Evolutionary conservation across 2,329 filamentous ascomycete genomes (phyloP), one percentile per base, ranked within the genome.

Genomic region (Epicoccum nigrum): DNA sequence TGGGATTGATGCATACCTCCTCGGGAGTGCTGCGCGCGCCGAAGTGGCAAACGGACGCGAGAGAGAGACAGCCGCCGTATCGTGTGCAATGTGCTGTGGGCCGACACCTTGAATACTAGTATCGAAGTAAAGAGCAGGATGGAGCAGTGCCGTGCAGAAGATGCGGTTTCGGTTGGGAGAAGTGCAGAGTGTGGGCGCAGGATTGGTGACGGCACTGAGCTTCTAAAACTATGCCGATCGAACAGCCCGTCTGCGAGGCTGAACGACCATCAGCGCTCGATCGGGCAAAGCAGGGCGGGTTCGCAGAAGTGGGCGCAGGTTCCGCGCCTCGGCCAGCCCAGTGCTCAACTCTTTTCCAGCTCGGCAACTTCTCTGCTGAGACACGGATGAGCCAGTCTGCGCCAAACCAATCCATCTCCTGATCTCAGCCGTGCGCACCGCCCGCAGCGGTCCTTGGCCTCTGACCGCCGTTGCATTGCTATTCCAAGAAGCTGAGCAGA

Each of bases 11-110:
- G 30, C 42, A 19, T 52, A 52, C 49, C 48, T 55, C 51, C 12
- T 41, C 33, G 47, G 32, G 21, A 21, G 37, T 39, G 45, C 51
- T 54, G 51, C 51, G 37, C 51, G 38, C 37, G 51, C 46, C 45
- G 3, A 31, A 42, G 40, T 50, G 51, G 55, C 55, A 55, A 47
- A 17, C 45, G 50, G 13, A 42, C 20, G 35, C 37, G 20, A 44
- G 43, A 35, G 38, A 46, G 48, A 35, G 45, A 47, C 55, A 58
- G 48, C 51, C 51, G 55, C 47, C 48, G 49, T 41, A 46, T 55
- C 43, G 45, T 37, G 30, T 42, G 35, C 45, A 57, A 30, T 47
- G 44, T 41, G 17, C 31, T 11, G 20, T 30, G 40, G 12, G 51
- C 34, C 47, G 45, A 56, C 54, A 56, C 42, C 45, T 48, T 54